Conservation (phyloP, 345 rosid genomes). For the Rhizophora apiculata region DNA sequence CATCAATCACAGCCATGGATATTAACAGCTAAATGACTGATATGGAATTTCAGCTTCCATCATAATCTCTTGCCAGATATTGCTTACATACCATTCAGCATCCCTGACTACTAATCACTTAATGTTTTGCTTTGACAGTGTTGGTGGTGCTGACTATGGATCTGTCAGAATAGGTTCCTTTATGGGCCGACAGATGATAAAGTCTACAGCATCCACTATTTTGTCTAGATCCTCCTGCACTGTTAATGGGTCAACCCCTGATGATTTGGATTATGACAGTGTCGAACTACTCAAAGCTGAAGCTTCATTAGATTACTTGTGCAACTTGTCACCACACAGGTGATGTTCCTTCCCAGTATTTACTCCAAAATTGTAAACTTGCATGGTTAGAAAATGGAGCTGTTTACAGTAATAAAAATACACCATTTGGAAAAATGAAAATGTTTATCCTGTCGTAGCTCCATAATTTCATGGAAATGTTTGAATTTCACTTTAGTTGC, state of each 20-base stretch:
- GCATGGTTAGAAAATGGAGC: not conserved
- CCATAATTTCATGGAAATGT: too few relatives aligned
- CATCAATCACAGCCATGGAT: too few relatives aligned
- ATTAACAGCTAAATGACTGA: not conserved
- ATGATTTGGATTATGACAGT: conserved; percentile 68
- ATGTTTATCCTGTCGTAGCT: too few relatives aligned
- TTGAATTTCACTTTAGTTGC: too few relatives aligned
- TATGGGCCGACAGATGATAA: conserved; percentile 87
- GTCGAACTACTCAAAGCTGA: conserved; percentile 61
- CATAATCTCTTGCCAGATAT: not conserved
- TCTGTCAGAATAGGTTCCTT: conserved; percentile 96
- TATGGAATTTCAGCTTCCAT: not conserved
- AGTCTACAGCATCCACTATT: conserved; percentile 59
- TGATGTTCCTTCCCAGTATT: conserved; percentile 6
- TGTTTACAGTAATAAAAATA: too few relatives aligned
- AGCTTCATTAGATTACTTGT: conserved; percentile 81
- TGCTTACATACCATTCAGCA: not conserved
- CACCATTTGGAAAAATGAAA: too few relatives aligned
- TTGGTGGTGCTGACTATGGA: conserved; percentile 96
- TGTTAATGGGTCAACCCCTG: conserved; percentile 45
- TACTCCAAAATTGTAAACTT: not conserved
- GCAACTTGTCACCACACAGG: conserved; percentile 97
- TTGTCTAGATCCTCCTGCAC: conserved; percentile 49
- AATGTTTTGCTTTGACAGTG: conserved; percentile 39
- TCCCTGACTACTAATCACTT: conserved; percentile 13